A percentile compares a stretch with the other conserved stretches of the same genome.
phyloP scores from a whole-genome alignment of 108 stramenopile genomes.

The Fistulifera solaris region DNA sequence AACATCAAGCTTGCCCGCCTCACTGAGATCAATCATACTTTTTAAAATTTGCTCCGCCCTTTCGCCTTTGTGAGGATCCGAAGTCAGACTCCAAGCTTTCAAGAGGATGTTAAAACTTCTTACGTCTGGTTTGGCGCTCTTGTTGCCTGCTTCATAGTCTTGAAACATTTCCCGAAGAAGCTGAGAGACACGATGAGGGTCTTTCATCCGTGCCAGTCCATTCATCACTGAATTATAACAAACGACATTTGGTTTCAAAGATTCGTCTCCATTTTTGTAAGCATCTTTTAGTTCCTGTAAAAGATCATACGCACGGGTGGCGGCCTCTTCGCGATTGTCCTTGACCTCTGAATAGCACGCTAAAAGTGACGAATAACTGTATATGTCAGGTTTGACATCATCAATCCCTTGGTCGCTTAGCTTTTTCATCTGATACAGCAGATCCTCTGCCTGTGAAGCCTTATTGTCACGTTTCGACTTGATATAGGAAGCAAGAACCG shows the following conservation, averaged over 20 bases:
- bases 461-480: constrained; percentile 6
- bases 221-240: constrained; percentile 42
- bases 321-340: constrained; percentile 21
- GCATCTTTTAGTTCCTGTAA: constrained; percentile 35
- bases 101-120: constrained; percentile 8
- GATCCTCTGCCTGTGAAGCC: constrained; percentile 17
- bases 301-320: constrained; percentile 26
- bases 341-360: constrained; percentile 28
- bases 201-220: constrained; percentile 31
- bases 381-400: not conserved
- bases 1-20: constrained; percentile 14
- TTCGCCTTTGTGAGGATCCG: constrained; percentile 13
- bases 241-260: constrained; percentile 38
- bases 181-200: constrained; percentile 24
- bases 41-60: constrained; percentile 19
- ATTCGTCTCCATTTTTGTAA: constrained; percentile 31
- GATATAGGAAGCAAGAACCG: constrained; percentile 17
- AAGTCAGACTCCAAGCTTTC: constrained; percentile 4
- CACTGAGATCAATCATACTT: constrained; percentile 20
- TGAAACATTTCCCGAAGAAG: constrained; percentile 19
- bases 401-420: constrained; percentile 6
- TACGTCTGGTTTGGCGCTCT: constrained; percentile 15
- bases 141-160: constrained; percentile 12
- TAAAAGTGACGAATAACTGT: constrained; percentile 23
- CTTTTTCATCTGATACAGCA: constrained; percentile 9